Evolutionary conservation across 2,329 filamentous ascomycete genomes (phyloP), one percentile per base, ranked within the genome.

Genomic region (Zasmidium cellare): DNA sequence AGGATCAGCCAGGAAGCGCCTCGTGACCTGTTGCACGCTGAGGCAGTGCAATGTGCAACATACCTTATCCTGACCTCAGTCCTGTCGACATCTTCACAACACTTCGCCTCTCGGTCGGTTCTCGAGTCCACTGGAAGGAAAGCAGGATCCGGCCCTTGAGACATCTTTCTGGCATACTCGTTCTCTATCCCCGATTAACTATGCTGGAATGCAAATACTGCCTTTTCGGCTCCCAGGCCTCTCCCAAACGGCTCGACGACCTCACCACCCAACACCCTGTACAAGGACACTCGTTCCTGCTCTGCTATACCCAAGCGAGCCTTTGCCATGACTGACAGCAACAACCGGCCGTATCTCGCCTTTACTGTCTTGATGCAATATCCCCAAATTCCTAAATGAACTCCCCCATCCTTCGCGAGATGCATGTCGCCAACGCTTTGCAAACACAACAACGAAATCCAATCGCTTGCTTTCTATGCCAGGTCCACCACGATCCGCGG

Each of bases 401-500:
- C 35, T 6, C 35, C 35, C n/a, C 35, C 3, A 14, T 3, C 35
- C 35, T n/a, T 41, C 35, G 35, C 35, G 3, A 18, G 16, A 41
- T 41, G 35, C 35, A 16, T n/a, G 16, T 9, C 16, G 35, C 35
- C 35, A n/a, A 18, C 35, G 35, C 35, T 41, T 41, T 9, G 3
- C 35, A 41, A 41, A 41, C 16, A 14, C 12, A 14, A 16, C 16
- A 9, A 41, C 35, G 16, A 16, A 41, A n/a, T n/a, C 35, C 3
- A 41, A 41, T 5, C 7, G n/a, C 3, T 14, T 16, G 7, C 35
- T 18, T 5, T 18, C 35, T 41, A 49, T 18, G 47, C 47, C 12
- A 25, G 12, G n/a, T 61, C 59, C 6, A 64, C 57, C 12, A 64
- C 46, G n/a, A 64, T 57, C 45, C 51, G 51, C 14, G 59, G 62